Base-by-base conservation (phyloP, 2,329 filamentous ascomycete species). In the Diplodia scrobiculata region DNA sequence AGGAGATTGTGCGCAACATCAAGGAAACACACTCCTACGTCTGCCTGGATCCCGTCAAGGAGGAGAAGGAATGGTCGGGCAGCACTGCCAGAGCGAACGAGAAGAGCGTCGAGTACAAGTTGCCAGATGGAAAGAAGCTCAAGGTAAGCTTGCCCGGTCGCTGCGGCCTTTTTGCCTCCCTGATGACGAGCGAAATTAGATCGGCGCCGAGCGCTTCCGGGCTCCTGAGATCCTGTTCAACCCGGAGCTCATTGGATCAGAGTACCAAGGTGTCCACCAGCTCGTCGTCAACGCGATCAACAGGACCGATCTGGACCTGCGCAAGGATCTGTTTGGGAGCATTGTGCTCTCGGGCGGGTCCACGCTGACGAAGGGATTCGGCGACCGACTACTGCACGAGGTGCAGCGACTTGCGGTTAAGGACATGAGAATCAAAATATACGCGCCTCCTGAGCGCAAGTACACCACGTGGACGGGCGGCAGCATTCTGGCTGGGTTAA, bases 341-440 rank as follows among this genome's bases (percentile, higher is more conserved):
- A 98, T 99, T 76, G 94, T 99, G 68, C 86, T 99, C 48, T 98
- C 94, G 0, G 95, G 95, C 69, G 95, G 95, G 64, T 96, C 92
- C 74, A 99, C 95, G 29, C 83, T 99, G 75, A 98, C 93, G 72
- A 97, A 95, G 81, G 95, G 95, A 52, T 99, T 99, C 76, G 94
- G 94, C 66, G 95, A 98, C 79, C 87, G 95, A 62, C 82, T 99
- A 72, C 83, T 99, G 75, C 88, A 91, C 71, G 95, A 99, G 81
- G 90, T 98, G 71, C 95, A 97, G 81, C 86, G 89, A 76, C 82
- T 98, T 73, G 95, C 95, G 11, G 92, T 98, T 72, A 97, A 97
- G 84, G 95, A 99, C 78, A 99, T 97, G 94, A 88, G 93, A 74
- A 98, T 99, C 82, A 97, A 97, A 84, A 99, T 99, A 76, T 97